Evolutionary conservation across 768 basidiomycete species (phyloP), one percentile per base, ranked within the genome.

Genomic region (Royoungia palumana): DNA sequence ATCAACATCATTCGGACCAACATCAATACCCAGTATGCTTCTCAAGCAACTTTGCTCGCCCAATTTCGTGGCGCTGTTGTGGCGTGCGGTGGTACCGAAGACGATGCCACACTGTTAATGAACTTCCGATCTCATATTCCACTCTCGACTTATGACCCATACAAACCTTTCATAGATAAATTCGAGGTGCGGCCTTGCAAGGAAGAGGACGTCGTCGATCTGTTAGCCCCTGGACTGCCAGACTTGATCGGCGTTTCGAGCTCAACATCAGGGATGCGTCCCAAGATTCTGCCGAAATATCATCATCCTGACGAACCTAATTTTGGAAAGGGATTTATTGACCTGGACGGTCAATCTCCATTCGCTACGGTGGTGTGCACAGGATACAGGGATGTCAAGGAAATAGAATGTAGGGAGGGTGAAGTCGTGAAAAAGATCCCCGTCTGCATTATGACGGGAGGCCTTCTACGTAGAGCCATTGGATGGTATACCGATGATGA

Each of bases 141-240:
- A 2, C 27, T 49, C 1, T 42, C 41, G 16, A 27, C 37, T 16
- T 58, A 56, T 22, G 50, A 49, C 7, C n/a, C 38, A 11, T 58
- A 58, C 25, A 25, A 49, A 28, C 54, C 57, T 1, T 56, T 47
- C 41, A 35, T 47, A 10, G 21, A 20, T 4, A 51, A 25, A 35
- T 53, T 58, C 16, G 14, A 56, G 7, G 45, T 32, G 7, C 5
- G 2, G 1, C 51, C 38, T 17, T 58, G 54, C 43, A 52, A 45
- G 32, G 50, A 53, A 10, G 28, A 28, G 11, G 37, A 52, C 5
- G 45, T 58, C 11, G 28, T 47, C 21, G 35, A 58, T 39, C 45
- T 58, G 32, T 47, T 58, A 16, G 41, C 54, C 6, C 57, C 54
- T 2, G 54, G 54, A 10, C 25, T 58, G 3, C 57, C 57, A 6